Conservation (phyloP, 352 stramenopile genomes). For the Globisporangium nunn region DNA sequence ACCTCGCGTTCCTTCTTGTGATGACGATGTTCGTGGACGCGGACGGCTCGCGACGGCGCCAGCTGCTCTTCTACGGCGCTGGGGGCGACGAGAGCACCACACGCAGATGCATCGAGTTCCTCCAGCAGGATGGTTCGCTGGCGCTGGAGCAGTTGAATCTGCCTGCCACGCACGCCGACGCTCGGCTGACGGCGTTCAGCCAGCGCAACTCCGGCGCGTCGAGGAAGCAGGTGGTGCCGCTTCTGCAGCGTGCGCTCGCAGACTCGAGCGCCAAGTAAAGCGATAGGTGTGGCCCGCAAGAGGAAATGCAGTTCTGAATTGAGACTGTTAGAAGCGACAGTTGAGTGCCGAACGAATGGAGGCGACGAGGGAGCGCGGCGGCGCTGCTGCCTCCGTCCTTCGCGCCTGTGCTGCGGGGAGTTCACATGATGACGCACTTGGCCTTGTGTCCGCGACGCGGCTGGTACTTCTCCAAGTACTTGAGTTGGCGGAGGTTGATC, state of each 20-base stretch:
- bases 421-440: slow-evolving; percentile 85
- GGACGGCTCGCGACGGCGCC: slow-evolving; percentile 33
- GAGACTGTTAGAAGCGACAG: background rate
- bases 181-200: slow-evolving; percentile 31
- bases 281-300: background rate
- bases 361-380: background rate
- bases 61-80: slow-evolving; percentile 56
- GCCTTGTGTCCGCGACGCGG: slow-evolving; percentile 60
- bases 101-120: slow-evolving; percentile 28
- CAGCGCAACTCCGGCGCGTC: slow-evolving; percentile 60
- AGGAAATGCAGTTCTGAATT: background rate
- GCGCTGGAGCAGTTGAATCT: slow-evolving; percentile 32
- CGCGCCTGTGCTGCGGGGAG: background rate
- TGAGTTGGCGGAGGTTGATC: slow-evolving; percentile 97
- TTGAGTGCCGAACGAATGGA: no score
- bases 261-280: background rate
- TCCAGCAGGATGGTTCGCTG: slow-evolving; percentile 31
- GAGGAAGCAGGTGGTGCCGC: slow-evolving; percentile 71
- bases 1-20: slow-evolving; percentile 54
- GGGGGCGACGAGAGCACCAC: slow-evolving; percentile 12
- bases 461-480: slow-evolving; percentile 96
- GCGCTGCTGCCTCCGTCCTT: background rate
- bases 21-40: slow-evolving; percentile 55
- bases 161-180: slow-evolving; percentile 20
- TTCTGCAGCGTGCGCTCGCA: slow-evolving; percentile 43